A percentile compares a stretch with the other conserved stretches of the same genome.
Conservation (phyloP, 1,284 basidiomycete species). For the Crepidotus sp. region DNA sequence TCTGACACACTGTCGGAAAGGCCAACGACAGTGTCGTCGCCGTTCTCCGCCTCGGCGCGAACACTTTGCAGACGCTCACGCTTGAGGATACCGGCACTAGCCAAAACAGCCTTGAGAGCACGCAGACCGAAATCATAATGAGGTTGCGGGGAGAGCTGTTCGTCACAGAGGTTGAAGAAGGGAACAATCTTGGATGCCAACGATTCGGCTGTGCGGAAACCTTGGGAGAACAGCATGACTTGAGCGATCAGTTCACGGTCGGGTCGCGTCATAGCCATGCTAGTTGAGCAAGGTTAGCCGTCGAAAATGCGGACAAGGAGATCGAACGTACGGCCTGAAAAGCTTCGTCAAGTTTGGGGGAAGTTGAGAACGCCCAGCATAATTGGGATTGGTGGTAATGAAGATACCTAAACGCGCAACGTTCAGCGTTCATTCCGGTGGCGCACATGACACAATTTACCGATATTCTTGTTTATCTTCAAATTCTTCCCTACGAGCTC, state of each 20-base stretch:
- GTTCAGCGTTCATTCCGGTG: constrained; percentile 1
- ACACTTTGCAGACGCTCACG: constrained; percentile 70
- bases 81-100: constrained; percentile 96
- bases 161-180: constrained; percentile 97
- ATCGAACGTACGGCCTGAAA: constrained; percentile 73
- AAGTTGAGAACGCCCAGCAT: constrained; percentile 94
- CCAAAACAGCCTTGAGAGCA: constrained; percentile 93
- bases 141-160: constrained; percentile 93
- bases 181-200: constrained; percentile 97
- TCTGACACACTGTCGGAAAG: constrained; percentile 73
- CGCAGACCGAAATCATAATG: constrained; percentile 99
- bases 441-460: constrained; percentile 29
- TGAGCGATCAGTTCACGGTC: constrained; percentile 98
- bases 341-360: constrained; percentile 96
- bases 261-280: constrained; percentile 98
- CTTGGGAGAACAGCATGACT: constrained; percentile 99
- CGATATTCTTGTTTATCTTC: constrained; percentile 91
- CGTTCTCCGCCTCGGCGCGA: constrained; percentile 31
- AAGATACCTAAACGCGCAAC: constrained; percentile 64
- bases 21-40: constrained; percentile 40
- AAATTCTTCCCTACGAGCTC: constrained; percentile 94
- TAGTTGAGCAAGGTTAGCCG: constrained; percentile 27
- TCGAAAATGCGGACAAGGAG: neutral
- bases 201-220: constrained; percentile 94
- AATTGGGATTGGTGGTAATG: constrained; percentile 97